Base-by-base conservation (phyloP, 257 asterid species). In the Solanum pimpinellifolium region DNA sequence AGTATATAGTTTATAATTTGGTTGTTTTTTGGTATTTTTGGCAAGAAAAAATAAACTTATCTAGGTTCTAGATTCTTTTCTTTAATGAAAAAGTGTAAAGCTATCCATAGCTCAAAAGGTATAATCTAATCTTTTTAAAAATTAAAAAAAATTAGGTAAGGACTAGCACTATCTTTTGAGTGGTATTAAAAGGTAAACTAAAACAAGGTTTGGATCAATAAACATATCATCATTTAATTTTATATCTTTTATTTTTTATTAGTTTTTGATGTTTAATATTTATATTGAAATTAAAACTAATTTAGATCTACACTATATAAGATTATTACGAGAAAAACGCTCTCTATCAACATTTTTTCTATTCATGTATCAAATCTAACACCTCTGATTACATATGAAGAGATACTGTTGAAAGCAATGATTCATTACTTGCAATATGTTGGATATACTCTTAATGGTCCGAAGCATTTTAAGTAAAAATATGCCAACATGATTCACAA, bases 371-470 rank as follows among this genome's bases (percentile, higher is more conserved):
- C 66, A 59, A 20, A 20, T 59, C 0, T 7, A 0, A 56, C 25
- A 59, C 66, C 0, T 56, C 1, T 56, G 0, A 59, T 59, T 20
- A 20, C 0, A 0, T 0, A 59, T 8, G 5, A 11, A 59, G 66
- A 59, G 11, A 59, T 56, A 18, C 0, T 20, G 8, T 20, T 3
- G 25, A 7, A 56, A 56, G 11, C 1, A 56, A 7, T 56, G n/a
- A 56, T 18, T 59, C 66, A 59, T 60, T 9, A 9, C 27, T 21
- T 59, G 12, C 33, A 16, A 70, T 10, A 2, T 70, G 25, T 1
- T 31, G 11, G 7, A 8, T 16, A 72, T 72, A 72, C 14, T 16
- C 42, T 33, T 33, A 4, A 18, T 33, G 2, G 14, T 33, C 6
- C 0, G 13, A 33, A 33, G 2, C 14, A 4, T 31, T 70, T 31